phyloP scores from a whole-genome alignment of 2,329 filamentous ascomycete species.

The Teratosphaeria gauchensis region DNA sequence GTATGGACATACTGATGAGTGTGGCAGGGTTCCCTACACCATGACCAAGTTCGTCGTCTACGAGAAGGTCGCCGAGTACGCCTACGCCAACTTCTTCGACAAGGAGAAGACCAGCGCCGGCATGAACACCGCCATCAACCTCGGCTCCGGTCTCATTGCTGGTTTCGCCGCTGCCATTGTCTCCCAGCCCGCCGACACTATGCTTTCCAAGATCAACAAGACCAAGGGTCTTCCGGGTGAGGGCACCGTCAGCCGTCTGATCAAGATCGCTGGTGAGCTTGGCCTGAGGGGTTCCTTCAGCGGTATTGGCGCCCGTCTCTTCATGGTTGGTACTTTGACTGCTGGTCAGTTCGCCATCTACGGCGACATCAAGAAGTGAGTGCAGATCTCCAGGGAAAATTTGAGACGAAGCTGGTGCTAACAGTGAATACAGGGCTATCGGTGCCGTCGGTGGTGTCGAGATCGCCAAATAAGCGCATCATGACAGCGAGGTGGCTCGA shows the following conservation, averaged over 20 bases:
- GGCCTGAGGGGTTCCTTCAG: constrained; percentile 64
- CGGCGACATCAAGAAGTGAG: constrained; percentile 49
- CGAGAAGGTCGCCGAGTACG: constrained; percentile 73
- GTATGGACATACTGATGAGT: constrained; percentile 4
- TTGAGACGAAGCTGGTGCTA: neutral
- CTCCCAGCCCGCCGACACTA: constrained; percentile 85
- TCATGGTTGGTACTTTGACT: constrained; percentile 66
- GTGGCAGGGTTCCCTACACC: constrained; percentile 70
- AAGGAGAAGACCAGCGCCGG: constrained; percentile 59
- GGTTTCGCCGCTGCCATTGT: constrained; percentile 79
- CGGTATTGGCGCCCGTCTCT: constrained; percentile 71
- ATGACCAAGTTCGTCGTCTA: constrained; percentile 93
- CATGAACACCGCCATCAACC: constrained; percentile 71
- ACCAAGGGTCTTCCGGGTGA: constrained; percentile 79
- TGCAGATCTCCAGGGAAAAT: neutral
- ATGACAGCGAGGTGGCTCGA: neutral
- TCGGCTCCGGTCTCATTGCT: constrained; percentile 75
- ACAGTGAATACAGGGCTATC: constrained; percentile 24
- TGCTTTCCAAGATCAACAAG: constrained; percentile 96
- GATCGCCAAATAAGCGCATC: constrained; percentile 35
- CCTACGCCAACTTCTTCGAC: constrained; percentile 56
- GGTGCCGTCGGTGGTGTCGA: constrained; percentile 68
- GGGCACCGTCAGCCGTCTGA: constrained; percentile 66
- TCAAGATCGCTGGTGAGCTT: constrained; percentile 84
- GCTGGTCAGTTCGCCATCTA: constrained; percentile 86